phyloP scores from a whole-genome alignment of 805 yeast genomes.

The Monosporozyma servazzii region DNA sequence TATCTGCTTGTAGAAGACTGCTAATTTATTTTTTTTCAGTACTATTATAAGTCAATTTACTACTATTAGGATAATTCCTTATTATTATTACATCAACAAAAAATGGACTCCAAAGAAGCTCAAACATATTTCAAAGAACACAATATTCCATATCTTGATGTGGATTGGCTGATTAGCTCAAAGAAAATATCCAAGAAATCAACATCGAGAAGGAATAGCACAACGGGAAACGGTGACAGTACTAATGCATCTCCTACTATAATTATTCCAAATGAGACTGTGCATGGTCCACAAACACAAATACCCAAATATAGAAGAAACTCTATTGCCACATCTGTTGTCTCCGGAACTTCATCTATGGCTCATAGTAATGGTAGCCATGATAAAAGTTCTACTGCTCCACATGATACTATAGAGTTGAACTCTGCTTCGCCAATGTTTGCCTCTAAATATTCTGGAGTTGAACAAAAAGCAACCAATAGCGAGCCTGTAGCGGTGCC shows the following conservation, averaged over 20 bases:
- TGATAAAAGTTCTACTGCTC: neutral
- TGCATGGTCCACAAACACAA: neutral
- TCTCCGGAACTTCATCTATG: neutral
- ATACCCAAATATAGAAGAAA: conserved; percentile 1
- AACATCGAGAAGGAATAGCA: neutral
- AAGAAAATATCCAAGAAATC: conserved; percentile 3
- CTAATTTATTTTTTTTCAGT: too few relatives aligned
- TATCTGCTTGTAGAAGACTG: too few relatives aligned
- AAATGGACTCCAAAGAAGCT: conserved; percentile 13
- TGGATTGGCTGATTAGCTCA: conserved; percentile 25
- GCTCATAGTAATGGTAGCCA: neutral
- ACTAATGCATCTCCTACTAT: neutral
- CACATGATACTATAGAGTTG: neutral
- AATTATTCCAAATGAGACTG: neutral
- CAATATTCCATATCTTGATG: conserved; percentile 19
- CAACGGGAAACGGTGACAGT: neutral
- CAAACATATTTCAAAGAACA: conserved; percentile 16
- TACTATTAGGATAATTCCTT: too few relatives aligned
- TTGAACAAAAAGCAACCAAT: neutral
- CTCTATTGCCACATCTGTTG: conserved; percentile 3
- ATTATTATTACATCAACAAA: too few relatives aligned
- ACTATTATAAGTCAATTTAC: too few relatives aligned
- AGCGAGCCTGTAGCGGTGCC: neutral
- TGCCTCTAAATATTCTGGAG: neutral
- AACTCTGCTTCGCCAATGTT: neutral